These are phyloP conservation scores for Picochlorum sp. DNA, from an alignment of 139 green algal species.

Conservation along the genomic window DNA sequence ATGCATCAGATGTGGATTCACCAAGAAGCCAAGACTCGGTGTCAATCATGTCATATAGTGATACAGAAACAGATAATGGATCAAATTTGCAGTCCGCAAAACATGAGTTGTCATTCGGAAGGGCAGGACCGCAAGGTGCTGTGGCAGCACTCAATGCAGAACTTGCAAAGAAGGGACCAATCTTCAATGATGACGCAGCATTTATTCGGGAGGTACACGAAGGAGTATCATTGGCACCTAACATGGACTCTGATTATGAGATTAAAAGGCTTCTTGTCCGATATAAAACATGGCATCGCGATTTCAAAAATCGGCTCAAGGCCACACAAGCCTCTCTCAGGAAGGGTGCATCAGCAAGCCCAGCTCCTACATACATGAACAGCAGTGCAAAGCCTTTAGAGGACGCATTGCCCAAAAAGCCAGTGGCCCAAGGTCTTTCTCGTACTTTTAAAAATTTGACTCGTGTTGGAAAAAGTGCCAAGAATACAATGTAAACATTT, in stretches of 20 bases:
- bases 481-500: too few species aligned
- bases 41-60: conserved; percentile 13
- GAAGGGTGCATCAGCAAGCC: conserved; percentile 1
- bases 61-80: background rate
- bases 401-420: background rate
- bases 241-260: conserved; percentile 46
- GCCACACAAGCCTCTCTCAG: background rate
- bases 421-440: background rate
- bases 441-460: too few species aligned
- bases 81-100: background rate
- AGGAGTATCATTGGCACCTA: conserved; percentile 29
- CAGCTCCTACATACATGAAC: background rate
- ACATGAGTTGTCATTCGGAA: background rate
- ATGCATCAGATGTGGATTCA: background rate
- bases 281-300: conserved; percentile 48
- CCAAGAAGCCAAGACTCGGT: background rate
- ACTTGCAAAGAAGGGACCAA: conserved; percentile 10
- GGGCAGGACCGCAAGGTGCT: background rate
- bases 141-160: conserved; percentile 17
- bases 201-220: conserved; percentile 46
- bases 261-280: conserved; percentile 38
- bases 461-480: too few species aligned
- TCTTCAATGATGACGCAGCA: conserved; percentile 39
- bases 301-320: conserved; percentile 39
- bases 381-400: background rate